A percentile compares a stretch with the other conserved stretches of the same genome.
phyloP scores from a whole-genome alignment of 306 rosid genomes.

The Clitoria ternatea region DNA sequence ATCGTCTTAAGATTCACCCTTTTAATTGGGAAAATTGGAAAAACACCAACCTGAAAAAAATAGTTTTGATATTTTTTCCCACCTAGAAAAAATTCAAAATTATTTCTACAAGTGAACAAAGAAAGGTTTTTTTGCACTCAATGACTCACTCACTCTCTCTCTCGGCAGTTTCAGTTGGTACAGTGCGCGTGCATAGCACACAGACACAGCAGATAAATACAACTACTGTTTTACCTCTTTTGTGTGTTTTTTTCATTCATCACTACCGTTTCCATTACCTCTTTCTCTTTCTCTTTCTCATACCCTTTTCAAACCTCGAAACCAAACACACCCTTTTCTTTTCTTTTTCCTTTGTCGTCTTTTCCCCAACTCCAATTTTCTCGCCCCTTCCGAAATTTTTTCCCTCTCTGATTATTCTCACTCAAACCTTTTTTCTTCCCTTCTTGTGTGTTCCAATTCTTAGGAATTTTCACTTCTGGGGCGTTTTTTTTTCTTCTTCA shows the following conservation, averaged over 20 bases:
- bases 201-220: slow-evolving; percentile 23
- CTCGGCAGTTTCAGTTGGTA: slow-evolving; percentile 32
- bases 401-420: slow-evolving; percentile 14
- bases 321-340: background rate
- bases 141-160: background rate
- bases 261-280: slow-evolving; percentile 21
- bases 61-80: slow-evolving; percentile 12
- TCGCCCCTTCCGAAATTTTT: background rate
- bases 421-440: background rate
- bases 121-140: background rate
- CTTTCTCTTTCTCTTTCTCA: background rate
- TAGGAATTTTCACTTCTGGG: slow-evolving; percentile 8
- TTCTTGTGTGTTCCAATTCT: background rate
- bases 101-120: background rate
- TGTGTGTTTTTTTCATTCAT: background rate
- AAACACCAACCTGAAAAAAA: background rate
- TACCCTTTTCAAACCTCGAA: slow-evolving; percentile 26
- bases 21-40: background rate
- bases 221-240: slow-evolving; percentile 2
- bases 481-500: slow-evolving; percentile 1
- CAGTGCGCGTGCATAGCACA: slow-evolving; percentile 26
- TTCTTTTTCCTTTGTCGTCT: background rate
- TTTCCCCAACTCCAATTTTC: slow-evolving; percentile 16
- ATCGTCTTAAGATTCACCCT: background rate
- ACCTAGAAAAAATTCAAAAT: slow-evolving; percentile 23